Percentiles rank a stretch among this genome's conserved stretches.
Evolutionary conservation across 2,329 filamentous ascomycete species (phyloP).

Genomic region (Gliomastix tumulicola): DNA sequence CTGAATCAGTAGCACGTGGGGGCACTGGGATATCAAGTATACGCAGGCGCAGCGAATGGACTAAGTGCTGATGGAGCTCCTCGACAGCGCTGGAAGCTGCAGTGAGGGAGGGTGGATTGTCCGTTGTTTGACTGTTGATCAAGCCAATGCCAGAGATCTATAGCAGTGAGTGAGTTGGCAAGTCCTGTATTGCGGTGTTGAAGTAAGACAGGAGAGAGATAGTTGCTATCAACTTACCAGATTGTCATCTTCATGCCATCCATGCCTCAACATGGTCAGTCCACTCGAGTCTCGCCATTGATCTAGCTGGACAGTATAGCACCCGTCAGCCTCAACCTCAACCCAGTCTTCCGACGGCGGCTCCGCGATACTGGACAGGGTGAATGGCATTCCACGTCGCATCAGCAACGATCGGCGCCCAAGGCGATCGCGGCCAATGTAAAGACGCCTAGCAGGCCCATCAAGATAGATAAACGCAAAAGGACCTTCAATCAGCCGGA

Average conservation of each 20-base stretch:
- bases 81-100: conserved; percentile 40
- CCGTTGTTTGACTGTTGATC: conserved; percentile 42
- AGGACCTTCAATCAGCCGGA: conserved; percentile 66
- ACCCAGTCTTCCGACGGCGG: conserved; percentile 47
- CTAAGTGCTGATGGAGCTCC: conserved; percentile 46
- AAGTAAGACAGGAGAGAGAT: too few species aligned
- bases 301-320: conserved; percentile 61
- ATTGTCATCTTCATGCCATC: conserved; percentile 24
- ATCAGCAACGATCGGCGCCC: conserved; percentile 77
- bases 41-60: conserved; percentile 55
- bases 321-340: conserved; percentile 79
- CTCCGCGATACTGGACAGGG: conserved; percentile 66
- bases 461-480: conserved; percentile 89
- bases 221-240: conserved; percentile 37
- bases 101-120: conserved; percentile 11
- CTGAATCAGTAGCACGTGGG: conserved; percentile 24
- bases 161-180: conserved; percentile 31
- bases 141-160: conserved; percentile 47
- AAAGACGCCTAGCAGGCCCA: conserved; percentile 51
- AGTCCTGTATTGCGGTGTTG: too few species aligned
- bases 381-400: conserved; percentile 39
- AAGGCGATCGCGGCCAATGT: conserved; percentile 80
- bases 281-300: too few species aligned
- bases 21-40: conserved; percentile 59
- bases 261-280: conserved; percentile 13